Base-by-base conservation (phyloP, 257 asterid species). In the Solanum lignicaule region DNA sequence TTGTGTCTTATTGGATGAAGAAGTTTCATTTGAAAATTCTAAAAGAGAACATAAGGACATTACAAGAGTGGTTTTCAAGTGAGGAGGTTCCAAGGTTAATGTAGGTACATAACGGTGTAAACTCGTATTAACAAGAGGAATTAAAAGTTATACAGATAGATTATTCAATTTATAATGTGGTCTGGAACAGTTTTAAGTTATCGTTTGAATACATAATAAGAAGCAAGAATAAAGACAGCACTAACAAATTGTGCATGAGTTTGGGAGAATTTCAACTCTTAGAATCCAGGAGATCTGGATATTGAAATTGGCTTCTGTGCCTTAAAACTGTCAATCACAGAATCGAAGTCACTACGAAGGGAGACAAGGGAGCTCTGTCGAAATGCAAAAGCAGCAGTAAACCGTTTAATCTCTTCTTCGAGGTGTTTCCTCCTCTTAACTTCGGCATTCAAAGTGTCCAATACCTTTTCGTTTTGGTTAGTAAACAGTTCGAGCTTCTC, bases 321-420 rank as follows among this genome's bases (percentile, higher is more conserved):
- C 93, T 94, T 97, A 87, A 92, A 85, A 69, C 83, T 92, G 87
- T 92, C 98, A 35, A 95, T 82, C 32, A 93, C 79, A 46, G 95
- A 90, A 87, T 94, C 93, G 88, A 96, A 92, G 76, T 95, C 98
- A 55, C 87, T 89, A 83, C 93, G 94, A 74, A 95, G 92, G 16
- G 98, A 94, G 76, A 88, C 25, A 5, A 88, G 29, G 27, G 99
- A 92, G 86, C 90, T 95, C 87, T 93, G 95, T 52, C 97, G 92
- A 79, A 88, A 86, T 43, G 94, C 92, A 89, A 97, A 96, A 35
- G 94, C 96, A 72, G 76, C 85, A 72, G 90, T 88, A 25, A 97
- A 93, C 90, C 91, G 94, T 83, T 91, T 94, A 88, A 95, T 90
- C 89, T 94, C 95, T 78, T 96, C 95, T 91, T 95, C 98, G 36